Percentiles rank a stretch among this genome's conserved stretches.
phyloP scores from a whole-genome alignment of 352 stramenopile genomes.

The Phytophthora tubulina region DNA sequence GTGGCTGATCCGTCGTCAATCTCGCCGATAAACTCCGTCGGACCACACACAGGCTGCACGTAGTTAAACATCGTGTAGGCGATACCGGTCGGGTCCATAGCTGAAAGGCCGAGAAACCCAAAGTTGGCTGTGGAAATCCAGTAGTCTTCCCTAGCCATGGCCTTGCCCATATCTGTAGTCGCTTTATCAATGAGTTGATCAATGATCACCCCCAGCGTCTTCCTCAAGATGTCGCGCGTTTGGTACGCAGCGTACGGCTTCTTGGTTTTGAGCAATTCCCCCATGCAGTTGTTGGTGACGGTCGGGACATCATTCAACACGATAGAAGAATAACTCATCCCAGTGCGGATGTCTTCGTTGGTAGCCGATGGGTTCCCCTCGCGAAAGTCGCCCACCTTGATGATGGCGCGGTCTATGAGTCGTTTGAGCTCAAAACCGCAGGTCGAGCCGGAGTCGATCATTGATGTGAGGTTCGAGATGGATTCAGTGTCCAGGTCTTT shows the following conservation, averaged over 20 bases:
- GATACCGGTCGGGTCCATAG: conserved; percentile 61
- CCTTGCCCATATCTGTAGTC: conserved; percentile 50
- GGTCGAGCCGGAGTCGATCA: conserved; percentile 48
- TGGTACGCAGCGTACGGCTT: conserved; percentile 48
- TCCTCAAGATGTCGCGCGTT: conserved; percentile 60
- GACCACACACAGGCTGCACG: conserved; percentile 69
- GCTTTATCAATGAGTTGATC: conserved; percentile 61
- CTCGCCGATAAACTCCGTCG: conserved; percentile 61
- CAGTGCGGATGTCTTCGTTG: conserved; percentile 52
- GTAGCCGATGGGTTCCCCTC: conserved; percentile 27
- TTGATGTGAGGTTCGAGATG: conserved; percentile 38
- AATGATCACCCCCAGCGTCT: conserved; percentile 64
- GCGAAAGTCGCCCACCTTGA: conserved; percentile 53
- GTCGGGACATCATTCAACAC: conserved; percentile 58
- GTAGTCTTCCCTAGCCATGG: conserved; percentile 47
- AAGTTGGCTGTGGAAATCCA: conserved; percentile 49
- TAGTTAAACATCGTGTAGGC: conserved; percentile 57
- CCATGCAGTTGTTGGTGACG: conserved; percentile 56
- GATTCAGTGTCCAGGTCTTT: conserved; percentile 36
- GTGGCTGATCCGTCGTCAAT: conserved; percentile 59
- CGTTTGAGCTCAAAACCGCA: conserved; percentile 60
- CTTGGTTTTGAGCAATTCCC: conserved; percentile 41
- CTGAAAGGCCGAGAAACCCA: conserved; percentile 32
- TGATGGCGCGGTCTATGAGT: conserved; percentile 57
- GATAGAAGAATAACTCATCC: conserved; percentile 52